phyloP scores from a whole-genome alignment of 139 green algal genomes.

The Parachlorella kessleri region DNA sequence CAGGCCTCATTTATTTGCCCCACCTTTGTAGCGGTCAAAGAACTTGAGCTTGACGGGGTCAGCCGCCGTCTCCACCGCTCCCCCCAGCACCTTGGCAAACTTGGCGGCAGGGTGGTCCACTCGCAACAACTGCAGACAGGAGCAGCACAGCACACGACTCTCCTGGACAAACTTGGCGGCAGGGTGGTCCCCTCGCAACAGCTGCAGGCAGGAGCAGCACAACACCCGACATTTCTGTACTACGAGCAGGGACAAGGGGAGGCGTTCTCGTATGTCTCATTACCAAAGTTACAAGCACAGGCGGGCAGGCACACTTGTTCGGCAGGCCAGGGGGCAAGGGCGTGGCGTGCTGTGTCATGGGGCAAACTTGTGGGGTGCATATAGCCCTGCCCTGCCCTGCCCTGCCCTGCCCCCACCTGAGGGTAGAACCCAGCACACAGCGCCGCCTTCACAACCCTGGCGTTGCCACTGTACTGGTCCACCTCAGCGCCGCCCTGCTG shows the following conservation, averaged over 20 bases:
- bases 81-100: constrained; percentile 49
- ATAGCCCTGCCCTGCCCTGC: too few species aligned
- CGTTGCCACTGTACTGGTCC: constrained; percentile 13
- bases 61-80: constrained; percentile 58
- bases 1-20: too few species aligned
- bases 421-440: constrained; percentile 90
- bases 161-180: constrained; percentile 30
- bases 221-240: background rate
- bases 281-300: too few species aligned
- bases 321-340: too few species aligned
- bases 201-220: too few species aligned
- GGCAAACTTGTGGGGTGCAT: too few species aligned
- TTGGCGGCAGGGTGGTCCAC: constrained; percentile 70
- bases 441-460: constrained; percentile 63
- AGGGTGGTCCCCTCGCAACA: constrained; percentile 59
- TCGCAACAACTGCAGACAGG: constrained; percentile 66
- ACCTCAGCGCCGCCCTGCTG: background rate
- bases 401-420: too few species aligned
- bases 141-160: background rate
- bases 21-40: constrained; percentile 52
- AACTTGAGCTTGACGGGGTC: constrained; percentile 56
- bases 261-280: too few species aligned
- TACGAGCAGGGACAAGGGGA: too few species aligned
- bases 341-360: too few species aligned
- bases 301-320: too few species aligned